Evolutionary conservation across 345 rosid species (phyloP).

Genomic region (Clarkia xantiana): DNA sequence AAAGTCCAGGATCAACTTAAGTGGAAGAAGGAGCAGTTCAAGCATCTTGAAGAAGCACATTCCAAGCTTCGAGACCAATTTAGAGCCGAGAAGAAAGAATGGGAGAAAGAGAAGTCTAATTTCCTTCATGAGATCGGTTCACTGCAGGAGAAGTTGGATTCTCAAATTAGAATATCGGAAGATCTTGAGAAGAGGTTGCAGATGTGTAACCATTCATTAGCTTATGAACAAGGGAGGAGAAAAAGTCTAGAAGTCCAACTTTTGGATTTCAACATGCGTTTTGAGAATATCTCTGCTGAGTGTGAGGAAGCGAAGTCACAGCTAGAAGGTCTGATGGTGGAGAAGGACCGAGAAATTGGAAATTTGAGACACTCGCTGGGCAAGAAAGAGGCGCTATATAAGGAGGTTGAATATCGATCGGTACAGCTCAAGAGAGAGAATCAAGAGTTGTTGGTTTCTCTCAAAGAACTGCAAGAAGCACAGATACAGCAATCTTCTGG

Average conservation of each 20-base stretch:
- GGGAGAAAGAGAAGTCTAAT: slow-evolving; percentile 42
- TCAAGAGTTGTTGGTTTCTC: slow-evolving; percentile 38
- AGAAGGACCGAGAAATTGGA: slow-evolving; percentile 65
- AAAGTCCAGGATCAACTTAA: slow-evolving; percentile 53
- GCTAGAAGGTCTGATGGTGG: slow-evolving; percentile 32
- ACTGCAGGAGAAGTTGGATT: slow-evolving; percentile 54
- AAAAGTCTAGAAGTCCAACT: slow-evolving; percentile 54
- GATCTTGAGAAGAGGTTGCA: slow-evolving; percentile 48
- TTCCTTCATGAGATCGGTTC: slow-evolving; percentile 48
- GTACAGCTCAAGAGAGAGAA: slow-evolving; percentile 51
- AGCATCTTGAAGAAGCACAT: slow-evolving; percentile 83
- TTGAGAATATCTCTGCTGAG: slow-evolving; percentile 36
- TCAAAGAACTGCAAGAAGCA: slow-evolving; percentile 61
- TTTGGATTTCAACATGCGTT: slow-evolving; percentile 38
- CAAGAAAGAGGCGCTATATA: slow-evolving; percentile 36
- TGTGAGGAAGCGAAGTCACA: slow-evolving; percentile 50
- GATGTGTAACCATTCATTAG: slow-evolving; percentile 49
- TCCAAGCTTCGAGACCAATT: slow-evolving; percentile 40
- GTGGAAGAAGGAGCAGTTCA: slow-evolving; percentile 92
- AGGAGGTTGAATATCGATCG: slow-evolving; percentile 52
- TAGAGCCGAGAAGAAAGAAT: slow-evolving; percentile 39
- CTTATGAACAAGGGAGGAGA: slow-evolving; percentile 70
- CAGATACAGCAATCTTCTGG: slow-evolving; percentile 41
- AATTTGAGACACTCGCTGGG: slow-evolving; percentile 47
- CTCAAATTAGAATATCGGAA: slow-evolving; percentile 50